Base-by-base conservation (phyloP, 2,329 filamentous ascomycete genomes). In the Fusarium sp. region DNA sequence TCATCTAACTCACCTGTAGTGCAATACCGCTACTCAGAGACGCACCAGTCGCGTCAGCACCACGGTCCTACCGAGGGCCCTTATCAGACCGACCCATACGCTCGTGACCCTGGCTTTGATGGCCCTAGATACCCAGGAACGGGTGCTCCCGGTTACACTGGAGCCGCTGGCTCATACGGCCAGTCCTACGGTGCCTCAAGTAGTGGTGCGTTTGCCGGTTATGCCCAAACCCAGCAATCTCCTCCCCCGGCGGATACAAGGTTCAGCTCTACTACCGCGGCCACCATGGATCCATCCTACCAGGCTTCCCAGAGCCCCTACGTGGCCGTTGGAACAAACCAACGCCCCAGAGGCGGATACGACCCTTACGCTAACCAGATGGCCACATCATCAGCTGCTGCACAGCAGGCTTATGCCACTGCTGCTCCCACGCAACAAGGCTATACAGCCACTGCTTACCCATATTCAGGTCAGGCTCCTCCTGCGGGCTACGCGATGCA, bases 1-100 rank as follows among this genome's bases (percentile, higher is more conserved):
- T 77, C 80, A 82, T 89, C 88, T 90, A 89, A 90, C 87, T 86
- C 85, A 79, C 84, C 84, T 80, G 78, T 83, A 89, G 87, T 84
- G 78, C 86, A 87, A 80, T 88, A 88, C 78, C 86, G 86, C 80
- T 85, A 88, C 78, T 88, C 87, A 70, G 83, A 87, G 81, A 86
- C 85, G 46, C 81, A 83, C 60, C 81, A 83, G 75, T 83, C 84
- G 67, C 83, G 85, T 61, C 85, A 87, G 75, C 82, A 86, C 69
- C 83, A 83, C 73, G 85, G 85, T 63, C 85, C 85, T 42, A 85
- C 84, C 57, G 79, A 80, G 76, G 78, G 74, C 77, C 79, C 79
- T 33, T 82, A 79, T 66, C 77, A 76, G 63, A 62, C 76, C 68
- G 81, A 83, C 54, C 76, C 78, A 27, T 83, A 84, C 72, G 73